Evolutionary conservation across 2,329 filamentous ascomycete species (phyloP).

Genomic region (Sporothrix phasma): DNA sequence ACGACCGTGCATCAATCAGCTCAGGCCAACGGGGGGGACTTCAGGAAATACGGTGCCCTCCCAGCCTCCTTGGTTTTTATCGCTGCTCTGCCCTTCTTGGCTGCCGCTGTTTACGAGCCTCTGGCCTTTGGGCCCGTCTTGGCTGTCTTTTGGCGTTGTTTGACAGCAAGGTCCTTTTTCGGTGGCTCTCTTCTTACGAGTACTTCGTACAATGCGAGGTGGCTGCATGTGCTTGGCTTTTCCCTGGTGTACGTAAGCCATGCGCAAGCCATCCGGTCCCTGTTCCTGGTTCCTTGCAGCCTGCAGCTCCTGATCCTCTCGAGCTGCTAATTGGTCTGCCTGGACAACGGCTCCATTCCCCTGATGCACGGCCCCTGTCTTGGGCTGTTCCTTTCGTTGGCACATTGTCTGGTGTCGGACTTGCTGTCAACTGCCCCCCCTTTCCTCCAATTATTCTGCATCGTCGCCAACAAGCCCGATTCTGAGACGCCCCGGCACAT

Average conservation of each 20-base stretch:
- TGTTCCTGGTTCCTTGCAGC: conserved; percentile 11
- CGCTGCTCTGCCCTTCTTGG: not conserved
- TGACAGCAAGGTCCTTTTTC: not conserved
- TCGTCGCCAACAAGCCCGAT: conserved; percentile 2
- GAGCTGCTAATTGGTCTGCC: not conserved
- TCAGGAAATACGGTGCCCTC: not conserved
- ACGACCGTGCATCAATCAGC: not conserved
- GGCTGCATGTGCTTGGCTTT: not conserved
- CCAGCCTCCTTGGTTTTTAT: not conserved
- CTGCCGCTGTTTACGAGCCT: not conserved
- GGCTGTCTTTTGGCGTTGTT: not conserved
- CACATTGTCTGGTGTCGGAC: not conserved
- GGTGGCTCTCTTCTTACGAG: not conserved
- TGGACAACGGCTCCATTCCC: not conserved
- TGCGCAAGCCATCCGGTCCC: not conserved
- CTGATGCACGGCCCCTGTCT: conserved; percentile 2
- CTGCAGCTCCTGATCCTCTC: not conserved
- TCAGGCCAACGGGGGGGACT: not conserved
- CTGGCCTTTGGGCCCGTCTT: not conserved
- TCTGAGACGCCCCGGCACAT: conserved; percentile 11
- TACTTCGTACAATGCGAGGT: too few species aligned
- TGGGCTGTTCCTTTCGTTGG: not conserved
- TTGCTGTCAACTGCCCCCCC: not conserved
- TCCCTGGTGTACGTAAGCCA: conserved; percentile 3
- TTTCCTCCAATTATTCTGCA: not conserved